Conservation (phyloP, 2,329 filamentous ascomycete species). For the Fusarium sp. region DNA sequence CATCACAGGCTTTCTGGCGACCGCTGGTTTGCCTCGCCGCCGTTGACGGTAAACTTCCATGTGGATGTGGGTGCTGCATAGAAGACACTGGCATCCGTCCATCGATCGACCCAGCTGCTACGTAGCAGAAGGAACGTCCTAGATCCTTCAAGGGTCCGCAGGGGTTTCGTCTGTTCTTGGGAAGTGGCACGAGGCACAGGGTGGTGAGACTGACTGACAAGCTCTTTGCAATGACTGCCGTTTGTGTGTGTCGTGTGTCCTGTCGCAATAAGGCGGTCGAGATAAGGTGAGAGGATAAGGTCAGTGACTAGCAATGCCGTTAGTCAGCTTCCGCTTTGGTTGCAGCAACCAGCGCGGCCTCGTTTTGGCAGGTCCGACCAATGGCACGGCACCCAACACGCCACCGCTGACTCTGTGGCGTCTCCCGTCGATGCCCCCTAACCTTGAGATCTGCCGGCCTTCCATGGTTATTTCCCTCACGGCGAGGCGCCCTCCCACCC, state of each 20-base stretch:
- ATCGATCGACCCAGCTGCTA: not conserved
- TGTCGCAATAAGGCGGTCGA: slow-evolving; percentile 5
- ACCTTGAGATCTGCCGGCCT: slow-evolving; percentile 3
- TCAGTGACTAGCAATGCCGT: slow-evolving; percentile 15
- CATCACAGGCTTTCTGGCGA: slow-evolving; percentile 6
- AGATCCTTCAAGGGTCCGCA: not conserved
- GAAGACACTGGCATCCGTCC: not conserved
- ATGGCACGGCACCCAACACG: not conserved
- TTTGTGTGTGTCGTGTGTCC: not conserved
- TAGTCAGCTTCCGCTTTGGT: slow-evolving; percentile 13
- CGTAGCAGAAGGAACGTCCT: not conserved
- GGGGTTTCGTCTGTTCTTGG: not conserved
- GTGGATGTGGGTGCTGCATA: not conserved
- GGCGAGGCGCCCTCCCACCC: not conserved
- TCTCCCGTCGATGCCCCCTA: not conserved
- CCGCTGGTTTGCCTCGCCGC: slow-evolving; percentile 3
- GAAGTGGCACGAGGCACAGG: slow-evolving; percentile 5
- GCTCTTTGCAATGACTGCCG: not conserved
- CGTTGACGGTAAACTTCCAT: not conserved
- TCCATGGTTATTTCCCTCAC: not conserved
- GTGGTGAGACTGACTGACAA: slow-evolving; percentile 17
- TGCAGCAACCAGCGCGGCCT: not conserved
- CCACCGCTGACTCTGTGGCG: slow-evolving; percentile 14
- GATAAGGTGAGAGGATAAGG: slow-evolving; percentile 22
- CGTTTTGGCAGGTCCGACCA: slow-evolving; percentile 2